Percentiles rank a stretch among this genome's conserved stretches.
Conservation (phyloP, 2,329 filamentous ascomycete genomes). For the Aspergillus aculeatus region DNA sequence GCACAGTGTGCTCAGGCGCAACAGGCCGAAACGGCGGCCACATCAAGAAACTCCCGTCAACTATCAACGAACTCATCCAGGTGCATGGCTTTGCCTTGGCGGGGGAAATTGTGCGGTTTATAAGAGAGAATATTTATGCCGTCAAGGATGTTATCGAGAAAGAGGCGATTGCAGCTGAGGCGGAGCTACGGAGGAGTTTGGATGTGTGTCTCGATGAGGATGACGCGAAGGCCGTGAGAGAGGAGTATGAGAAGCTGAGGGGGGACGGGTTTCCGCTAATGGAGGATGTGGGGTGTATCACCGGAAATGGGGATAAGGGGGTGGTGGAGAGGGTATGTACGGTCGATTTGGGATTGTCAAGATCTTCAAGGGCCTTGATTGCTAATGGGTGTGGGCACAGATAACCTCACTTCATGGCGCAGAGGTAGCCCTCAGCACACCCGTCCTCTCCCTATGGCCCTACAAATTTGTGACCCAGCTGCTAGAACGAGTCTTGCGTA, state of each 20-base stretch:
- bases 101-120: slow-evolving; percentile 41
- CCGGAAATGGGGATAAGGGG: too few species aligned
- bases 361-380: too few species aligned
- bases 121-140: slow-evolving; percentile 40
- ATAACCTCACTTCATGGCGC: too few species aligned
- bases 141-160: slow-evolving; percentile 41
- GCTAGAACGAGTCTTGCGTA: slow-evolving; percentile 52
- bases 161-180: slow-evolving; percentile 47
- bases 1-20: slow-evolving; percentile 43
- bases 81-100: slow-evolving; percentile 36
- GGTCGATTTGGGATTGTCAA: too few species aligned
- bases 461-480: slow-evolving; percentile 78
- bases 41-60: slow-evolving; percentile 33
- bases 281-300: too few species aligned
- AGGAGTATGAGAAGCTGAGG: too few species aligned
- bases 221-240: slow-evolving; percentile 12
- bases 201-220: slow-evolving; percentile 42
- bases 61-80: slow-evolving; percentile 33
- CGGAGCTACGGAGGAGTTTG: slow-evolving; percentile 39
- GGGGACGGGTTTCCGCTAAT: too few species aligned
- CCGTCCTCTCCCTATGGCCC: slow-evolving; percentile 47
- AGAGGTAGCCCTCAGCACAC: too few species aligned
- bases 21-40: slow-evolving; percentile 47
- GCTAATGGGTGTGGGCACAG: too few species aligned
- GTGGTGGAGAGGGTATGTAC: too few species aligned